Base-by-base conservation (phyloP, 345 rosid species). In the Crucihimalaya himalaica region DNA sequence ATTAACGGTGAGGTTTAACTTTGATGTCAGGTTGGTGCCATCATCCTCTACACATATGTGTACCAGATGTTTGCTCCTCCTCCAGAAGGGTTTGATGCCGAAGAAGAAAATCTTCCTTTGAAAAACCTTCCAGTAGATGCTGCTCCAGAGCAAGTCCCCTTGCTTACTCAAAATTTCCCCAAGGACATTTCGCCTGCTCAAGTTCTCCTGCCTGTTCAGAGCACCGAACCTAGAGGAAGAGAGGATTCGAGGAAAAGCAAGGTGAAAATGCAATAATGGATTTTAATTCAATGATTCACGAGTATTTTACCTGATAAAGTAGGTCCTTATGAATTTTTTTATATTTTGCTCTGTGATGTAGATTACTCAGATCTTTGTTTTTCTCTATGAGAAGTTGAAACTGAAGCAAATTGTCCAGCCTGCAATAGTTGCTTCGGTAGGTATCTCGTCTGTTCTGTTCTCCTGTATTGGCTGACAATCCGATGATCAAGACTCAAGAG, bases 361-460 rank as follows among this genome's bases (percentile, higher is more conserved):
- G 97, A 72, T 96, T 19, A 76, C 80, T 75, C 68, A 59, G 40
- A 10, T 96, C 74, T 78, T 89, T 8, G 78, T 54, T 42, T 90
- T 81, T 40, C 48, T 96, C 42, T 89, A 83, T 64, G 89, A 92
- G 56, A 96, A 89, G 79, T 82, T 96, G 84, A 96, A 92, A 85
- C 92, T 96, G 71, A 89, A 96, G 85, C 99, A 90, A 86, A 86
- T 92, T 63, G 85, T 92, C 81, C 97, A 92, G 67, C 97, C 98
- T 28, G 88, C 99, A 32, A 92, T 96, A 47, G 69, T 92, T 85
- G 98, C 99, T 78, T 96, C 98, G 6, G 98, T 96, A 82, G 84
- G 96, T 81, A 67, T 37, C 68, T 73, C 46, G 68, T 53, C 48
- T 65, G 27, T 16, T 59, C 10, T 59, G 1, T 51, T 63, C 63